A percentile compares a stretch with the other conserved stretches of the same genome.
Evolutionary conservation across 768 basidiomycete genomes (phyloP).

Genomic region (Cystobasidium tubakii): DNA sequence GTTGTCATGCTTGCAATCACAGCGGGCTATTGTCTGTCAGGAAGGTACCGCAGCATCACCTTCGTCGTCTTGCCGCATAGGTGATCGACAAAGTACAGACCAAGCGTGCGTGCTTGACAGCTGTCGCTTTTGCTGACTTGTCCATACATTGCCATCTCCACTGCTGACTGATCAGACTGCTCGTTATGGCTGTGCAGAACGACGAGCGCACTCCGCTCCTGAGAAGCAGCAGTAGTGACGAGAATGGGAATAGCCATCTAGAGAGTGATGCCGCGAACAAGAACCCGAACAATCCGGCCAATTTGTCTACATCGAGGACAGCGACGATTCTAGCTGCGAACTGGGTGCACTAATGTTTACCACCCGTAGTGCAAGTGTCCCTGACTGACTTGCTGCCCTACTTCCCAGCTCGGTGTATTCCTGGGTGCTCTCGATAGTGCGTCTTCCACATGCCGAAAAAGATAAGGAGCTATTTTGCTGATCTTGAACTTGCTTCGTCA

Average conservation of each 20-base stretch:
- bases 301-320: neutral
- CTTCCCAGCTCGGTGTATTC: neutral
- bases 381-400: neutral
- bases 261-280: neutral
- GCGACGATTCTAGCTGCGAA: constrained; percentile 16
- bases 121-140: no score
- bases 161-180: no score
- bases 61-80: no score
- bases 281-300: neutral
- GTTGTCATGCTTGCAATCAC: no score
- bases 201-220: constrained; percentile 3
- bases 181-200: neutral
- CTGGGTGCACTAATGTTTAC: neutral
- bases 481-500: neutral
- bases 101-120: no score
- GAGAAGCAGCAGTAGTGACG: no score
- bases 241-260: no score
- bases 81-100: no score
- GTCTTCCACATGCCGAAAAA: neutral
- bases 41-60: no score
- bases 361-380: neutral
- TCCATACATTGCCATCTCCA: no score
- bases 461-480: neutral
- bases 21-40: no score
- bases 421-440: constrained; percentile 29